phyloP scores from a whole-genome alignment of 2,329 filamentous ascomycete species.

The Aureobasidium melanogenum region DNA sequence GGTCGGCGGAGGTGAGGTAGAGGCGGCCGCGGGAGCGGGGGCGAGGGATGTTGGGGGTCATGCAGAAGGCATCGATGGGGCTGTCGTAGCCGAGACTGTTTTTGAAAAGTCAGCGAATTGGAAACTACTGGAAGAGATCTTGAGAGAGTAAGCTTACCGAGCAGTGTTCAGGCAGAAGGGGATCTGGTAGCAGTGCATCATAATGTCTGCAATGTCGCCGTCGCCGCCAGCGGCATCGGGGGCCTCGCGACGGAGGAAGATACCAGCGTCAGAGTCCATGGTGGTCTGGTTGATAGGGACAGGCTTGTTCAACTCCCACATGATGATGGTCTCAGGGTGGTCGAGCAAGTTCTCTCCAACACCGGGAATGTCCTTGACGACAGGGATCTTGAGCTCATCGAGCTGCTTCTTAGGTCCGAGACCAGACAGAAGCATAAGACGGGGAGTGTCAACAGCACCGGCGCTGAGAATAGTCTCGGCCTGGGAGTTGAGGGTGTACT shows the following conservation, averaged over 20 bases:
- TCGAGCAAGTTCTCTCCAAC: constrained; percentile 57
- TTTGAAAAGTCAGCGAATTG: not conserved
- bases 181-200: constrained; percentile 98
- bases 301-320: constrained; percentile 72
- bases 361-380: constrained; percentile 52
- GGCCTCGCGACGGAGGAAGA: constrained; percentile 73
- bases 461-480: constrained; percentile 72
- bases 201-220: constrained; percentile 71
- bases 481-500: constrained; percentile 50
- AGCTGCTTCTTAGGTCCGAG: constrained; percentile 42
- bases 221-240: constrained; percentile 61
- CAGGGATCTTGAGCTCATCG: constrained; percentile 38
- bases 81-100: constrained; percentile 57
- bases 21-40: constrained; percentile 68
- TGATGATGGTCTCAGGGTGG: constrained; percentile 57
- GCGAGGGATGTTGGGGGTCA: constrained; percentile 85
- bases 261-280: constrained; percentile 83
- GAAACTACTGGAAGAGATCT: too few relatives aligned
- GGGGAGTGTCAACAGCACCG: constrained; percentile 73
- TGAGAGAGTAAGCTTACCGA: constrained; percentile 25
- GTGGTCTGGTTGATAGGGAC: constrained; percentile 74
- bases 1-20: constrained; percentile 68
- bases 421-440: constrained; percentile 48
- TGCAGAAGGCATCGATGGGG: constrained; percentile 75
- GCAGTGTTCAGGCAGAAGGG: constrained; percentile 82